Conservation (phyloP, 805 yeast genomes). For the Cyberlindnera maritima region DNA sequence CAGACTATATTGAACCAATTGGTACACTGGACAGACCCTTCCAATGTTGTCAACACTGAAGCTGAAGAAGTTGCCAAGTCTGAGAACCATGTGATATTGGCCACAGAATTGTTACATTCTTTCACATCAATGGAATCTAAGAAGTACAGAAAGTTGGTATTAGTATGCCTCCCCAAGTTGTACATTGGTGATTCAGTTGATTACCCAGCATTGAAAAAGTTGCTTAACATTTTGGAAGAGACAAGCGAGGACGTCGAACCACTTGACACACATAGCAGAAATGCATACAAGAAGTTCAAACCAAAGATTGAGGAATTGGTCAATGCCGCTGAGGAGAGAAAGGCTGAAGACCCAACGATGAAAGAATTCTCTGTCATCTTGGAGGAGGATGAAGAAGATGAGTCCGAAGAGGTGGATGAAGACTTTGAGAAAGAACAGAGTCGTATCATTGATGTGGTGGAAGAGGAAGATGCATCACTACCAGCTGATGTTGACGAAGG, state of each 20-base stretch:
- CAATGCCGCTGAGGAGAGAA: constrained; percentile 21
- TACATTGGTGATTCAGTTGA: constrained; percentile 35
- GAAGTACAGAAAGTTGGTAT: constrained; percentile 51
- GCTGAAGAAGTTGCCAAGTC: constrained; percentile 41
- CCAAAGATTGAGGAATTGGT: constrained; percentile 20
- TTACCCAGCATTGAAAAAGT: constrained; percentile 25
- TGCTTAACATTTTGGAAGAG: constrained; percentile 29
- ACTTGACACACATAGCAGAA: constrained; percentile 33
- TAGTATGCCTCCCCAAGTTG: constrained; percentile 50
- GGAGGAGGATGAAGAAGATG: constrained; percentile 24
- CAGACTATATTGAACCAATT: constrained; percentile 64
- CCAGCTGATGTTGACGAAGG: constrained; percentile 1
- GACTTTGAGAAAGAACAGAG: constrained; percentile 23
- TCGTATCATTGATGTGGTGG: constrained; percentile 9
- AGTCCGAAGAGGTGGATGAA: constrained; percentile 24
- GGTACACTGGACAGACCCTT: constrained; percentile 83
- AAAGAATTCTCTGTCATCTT: constrained; percentile 27
- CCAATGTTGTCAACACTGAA: constrained; percentile 49
- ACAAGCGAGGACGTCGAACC: constrained; percentile 29
- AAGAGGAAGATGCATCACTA: constrained; percentile 7
- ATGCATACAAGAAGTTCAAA: constrained; percentile 33
- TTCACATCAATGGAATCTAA: constrained; percentile 46
- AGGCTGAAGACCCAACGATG: constrained; percentile 21
- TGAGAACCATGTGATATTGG: constrained; percentile 54
- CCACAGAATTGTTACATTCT: constrained; percentile 50